These are phyloP conservation scores for Hypoxylon trugodes DNA, from an alignment of 495 filamentous ascomycete genomes.

Conservation along the genomic window DNA sequence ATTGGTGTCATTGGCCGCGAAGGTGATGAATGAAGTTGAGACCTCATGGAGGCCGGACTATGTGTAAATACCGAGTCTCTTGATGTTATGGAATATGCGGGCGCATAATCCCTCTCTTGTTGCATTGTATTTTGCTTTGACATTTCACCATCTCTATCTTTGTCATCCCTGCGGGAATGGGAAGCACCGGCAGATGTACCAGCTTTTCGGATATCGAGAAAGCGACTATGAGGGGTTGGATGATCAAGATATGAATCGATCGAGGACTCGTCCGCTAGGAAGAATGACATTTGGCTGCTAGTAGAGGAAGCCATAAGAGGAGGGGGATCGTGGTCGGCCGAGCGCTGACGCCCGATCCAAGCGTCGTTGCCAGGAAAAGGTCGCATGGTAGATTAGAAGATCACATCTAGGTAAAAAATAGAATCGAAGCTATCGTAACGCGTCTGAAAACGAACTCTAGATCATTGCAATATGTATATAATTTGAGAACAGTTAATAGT, in stretches of 20 bases:
- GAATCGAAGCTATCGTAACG: conserved; percentile 2
- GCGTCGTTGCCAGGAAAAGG: conserved; percentile 50
- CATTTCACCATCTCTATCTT: conserved; percentile 28
- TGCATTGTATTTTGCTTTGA: conserved; percentile 12
- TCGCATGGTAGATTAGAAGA: conserved; percentile 45
- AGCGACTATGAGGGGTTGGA: conserved; percentile 42
- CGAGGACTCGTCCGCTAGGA: conserved; percentile 62
- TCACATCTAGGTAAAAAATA: conserved; percentile 39
- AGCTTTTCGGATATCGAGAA: conserved; percentile 47
- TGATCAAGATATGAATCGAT: conserved; percentile 54
- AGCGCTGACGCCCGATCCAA: conserved; percentile 46
- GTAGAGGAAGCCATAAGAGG: conserved; percentile 30
- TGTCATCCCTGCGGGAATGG: conserved; percentile 30
- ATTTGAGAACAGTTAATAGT: neutral
- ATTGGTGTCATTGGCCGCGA: conserved; percentile 67
- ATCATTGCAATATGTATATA: conserved; percentile 13
- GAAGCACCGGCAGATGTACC: conserved; percentile 20
- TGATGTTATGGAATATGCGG: conserved; percentile 28
- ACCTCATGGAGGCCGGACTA: conserved; percentile 44
- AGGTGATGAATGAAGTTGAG: conserved; percentile 39
- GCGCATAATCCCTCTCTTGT: conserved; percentile 27
- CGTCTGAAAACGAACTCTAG: neutral
- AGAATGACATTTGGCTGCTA: conserved; percentile 61
- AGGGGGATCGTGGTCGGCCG: conserved; percentile 42
- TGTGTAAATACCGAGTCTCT: conserved; percentile 37